Base-by-base conservation (phyloP, 345 rosid genomes). In the Noccaea bulbosa region DNA sequence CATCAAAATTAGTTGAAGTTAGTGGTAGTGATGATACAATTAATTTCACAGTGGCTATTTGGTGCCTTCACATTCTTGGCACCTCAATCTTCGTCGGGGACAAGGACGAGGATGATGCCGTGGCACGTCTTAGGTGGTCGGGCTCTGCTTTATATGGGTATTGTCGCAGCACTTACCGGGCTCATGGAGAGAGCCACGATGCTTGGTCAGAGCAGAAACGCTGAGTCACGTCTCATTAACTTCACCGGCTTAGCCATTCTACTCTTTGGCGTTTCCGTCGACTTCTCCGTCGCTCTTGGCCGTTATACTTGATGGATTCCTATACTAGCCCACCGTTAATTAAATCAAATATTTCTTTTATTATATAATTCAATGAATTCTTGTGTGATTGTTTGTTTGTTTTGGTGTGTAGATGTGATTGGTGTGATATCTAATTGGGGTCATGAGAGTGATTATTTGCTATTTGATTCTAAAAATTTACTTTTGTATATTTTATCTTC, bases 111-210 rank as follows among this genome's bases (percentile, higher is more conserved):
- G 11, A 24, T 88, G 77, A 67, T 71, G 46, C 96, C 99, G 3
- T 86, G 88, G 93, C 99, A 91, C 69, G 46, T 91, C 3, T 78
- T 85, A 9, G 85, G 82, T 1, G 99, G 98, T 6, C 85, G 93
- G 75, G 83, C 86, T 6, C 74, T 94, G 6, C 24, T 94, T 0
- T 85, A 76, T 79, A 88, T 89, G 97, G 87, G 88, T 3, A 67
- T 88, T 47, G 86, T 83, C 11, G 76, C 98, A n/a, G 96, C 98
- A 8, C 78, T 94, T 6, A 94, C 98, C 2, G 99, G 97, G 27
- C 71, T 94, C 35, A 83, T 85, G 75, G 74, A 88, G 81, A 80
- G 84, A 72, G 61, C 82, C 32, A 68, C 82, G 3, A 72, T 77
- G 64, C 4, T 75, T 72, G 5, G 45, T 1, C 75, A 67, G 1